phyloP scores from a whole-genome alignment of 2,329 filamentous ascomycete species.

The Colletotrichum gloeosporioides region DNA sequence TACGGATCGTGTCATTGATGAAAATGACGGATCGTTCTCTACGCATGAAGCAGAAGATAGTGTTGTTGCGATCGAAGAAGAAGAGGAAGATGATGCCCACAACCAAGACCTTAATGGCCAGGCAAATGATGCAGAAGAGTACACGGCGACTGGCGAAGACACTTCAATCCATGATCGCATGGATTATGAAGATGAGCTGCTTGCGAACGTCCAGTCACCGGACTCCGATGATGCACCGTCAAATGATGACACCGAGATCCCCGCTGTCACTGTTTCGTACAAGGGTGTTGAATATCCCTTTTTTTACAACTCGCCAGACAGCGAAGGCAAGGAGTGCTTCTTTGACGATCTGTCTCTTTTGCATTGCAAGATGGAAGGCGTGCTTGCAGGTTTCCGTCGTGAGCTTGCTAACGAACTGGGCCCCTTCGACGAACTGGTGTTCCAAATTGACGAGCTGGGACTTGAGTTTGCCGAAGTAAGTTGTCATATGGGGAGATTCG shows the following conservation, averaged over 20 bases:
- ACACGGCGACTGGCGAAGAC: background rate
- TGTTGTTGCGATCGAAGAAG: background rate
- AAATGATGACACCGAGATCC: constrained; percentile 30
- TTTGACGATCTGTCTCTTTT: constrained; percentile 48
- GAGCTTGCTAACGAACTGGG: constrained; percentile 52
- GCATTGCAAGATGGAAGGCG: constrained; percentile 47
- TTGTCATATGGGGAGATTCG: background rate
- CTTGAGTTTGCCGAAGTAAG: constrained; percentile 59
- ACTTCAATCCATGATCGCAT: constrained; percentile 2
- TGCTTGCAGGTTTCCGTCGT: constrained; percentile 49
- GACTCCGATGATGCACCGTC: constrained; percentile 7
- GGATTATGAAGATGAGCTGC: constrained; percentile 8
- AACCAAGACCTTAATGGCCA: background rate
- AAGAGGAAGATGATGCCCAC: background rate
- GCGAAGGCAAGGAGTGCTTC: constrained; percentile 45
- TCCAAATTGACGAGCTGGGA: constrained; percentile 57
- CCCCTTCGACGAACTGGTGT: constrained; percentile 52
- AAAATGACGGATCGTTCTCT: background rate
- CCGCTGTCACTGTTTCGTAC: constrained; percentile 46
- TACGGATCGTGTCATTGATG: background rate
- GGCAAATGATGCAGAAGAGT: constrained; percentile 14
- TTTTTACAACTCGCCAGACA: constrained; percentile 32
- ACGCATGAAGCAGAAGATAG: background rate
- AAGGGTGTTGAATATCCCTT: constrained; percentile 49
- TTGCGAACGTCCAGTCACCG: constrained; percentile 9